Evolutionary conservation across 306 rosid species (phyloP).

Genomic region (Prunus fruticosa): DNA sequence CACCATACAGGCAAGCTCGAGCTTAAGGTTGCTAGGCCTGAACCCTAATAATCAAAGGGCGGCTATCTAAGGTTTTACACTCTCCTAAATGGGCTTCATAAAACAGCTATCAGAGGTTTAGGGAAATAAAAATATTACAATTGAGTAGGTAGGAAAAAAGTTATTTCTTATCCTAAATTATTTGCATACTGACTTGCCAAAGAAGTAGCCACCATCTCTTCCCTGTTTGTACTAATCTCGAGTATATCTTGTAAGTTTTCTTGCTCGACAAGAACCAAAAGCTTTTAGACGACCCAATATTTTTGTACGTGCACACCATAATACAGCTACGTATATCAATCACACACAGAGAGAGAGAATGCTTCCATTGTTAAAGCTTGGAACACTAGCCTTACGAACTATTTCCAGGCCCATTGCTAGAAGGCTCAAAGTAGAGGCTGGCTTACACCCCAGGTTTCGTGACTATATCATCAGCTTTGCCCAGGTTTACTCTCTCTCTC

Average conservation of each 20-base stretch:
- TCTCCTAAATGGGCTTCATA: too few relatives aligned
- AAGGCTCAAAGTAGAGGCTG: constrained; percentile 14
- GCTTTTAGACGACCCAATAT: not conserved
- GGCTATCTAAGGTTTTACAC: too few relatives aligned
- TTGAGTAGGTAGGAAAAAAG: too few relatives aligned
- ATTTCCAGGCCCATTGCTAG: constrained; percentile 7
- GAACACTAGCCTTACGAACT: constrained; percentile 11
- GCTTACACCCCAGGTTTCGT: constrained; percentile 7
- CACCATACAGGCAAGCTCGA: too few relatives aligned
- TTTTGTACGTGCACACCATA: not conserved
- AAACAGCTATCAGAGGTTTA: too few relatives aligned
- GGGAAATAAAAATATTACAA: too few relatives aligned
- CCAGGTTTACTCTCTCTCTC: too few relatives aligned
- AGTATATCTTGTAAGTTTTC: not conserved
- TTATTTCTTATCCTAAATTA: too few relatives aligned
- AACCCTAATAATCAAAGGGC: too few relatives aligned
- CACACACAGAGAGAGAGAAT: not conserved
- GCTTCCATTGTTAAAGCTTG: constrained; percentile 17
- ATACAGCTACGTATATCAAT: not conserved
- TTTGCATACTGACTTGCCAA: not conserved
- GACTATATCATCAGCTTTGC: constrained; percentile 1
- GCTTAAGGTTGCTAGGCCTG: too few relatives aligned
- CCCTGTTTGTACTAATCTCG: not conserved
- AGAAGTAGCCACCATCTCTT: not conserved
- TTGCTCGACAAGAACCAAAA: not conserved